These are phyloP conservation scores for Suhomyces taliae DNA, from an alignment of 1,139 yeast genomes.

Conservation along the genomic window DNA sequence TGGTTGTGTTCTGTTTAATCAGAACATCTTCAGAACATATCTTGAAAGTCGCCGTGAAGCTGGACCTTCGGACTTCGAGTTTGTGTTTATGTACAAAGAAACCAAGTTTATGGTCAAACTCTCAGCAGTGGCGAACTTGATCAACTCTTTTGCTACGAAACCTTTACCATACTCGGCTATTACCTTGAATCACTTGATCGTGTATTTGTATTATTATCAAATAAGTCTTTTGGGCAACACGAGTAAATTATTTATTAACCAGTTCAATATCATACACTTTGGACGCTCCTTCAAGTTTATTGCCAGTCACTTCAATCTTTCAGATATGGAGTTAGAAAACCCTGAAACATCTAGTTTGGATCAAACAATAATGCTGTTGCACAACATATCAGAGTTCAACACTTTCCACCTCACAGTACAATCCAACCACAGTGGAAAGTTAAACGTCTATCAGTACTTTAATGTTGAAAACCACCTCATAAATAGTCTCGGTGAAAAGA, in stretches of 20 bases:
- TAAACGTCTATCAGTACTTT: constrained; percentile 16
- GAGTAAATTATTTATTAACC: constrained; percentile 14
- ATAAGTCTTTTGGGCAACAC: constrained; percentile 7
- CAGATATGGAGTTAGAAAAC: background rate
- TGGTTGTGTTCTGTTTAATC: constrained; percentile 9
- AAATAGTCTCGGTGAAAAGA: constrained; percentile 2
- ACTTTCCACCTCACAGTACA: constrained; percentile 12
- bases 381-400: constrained; percentile 8
- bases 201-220: constrained; percentile 17
- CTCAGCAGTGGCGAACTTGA: constrained; percentile 15
- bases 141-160: constrained; percentile 13
- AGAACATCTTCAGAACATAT: constrained; percentile 14
- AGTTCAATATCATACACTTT: constrained; percentile 14
- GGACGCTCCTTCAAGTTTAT: constrained; percentile 13
- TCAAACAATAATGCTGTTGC: constrained; percentile 9
- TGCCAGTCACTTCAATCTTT: background rate
- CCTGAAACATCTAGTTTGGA: background rate
- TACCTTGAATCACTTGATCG: constrained; percentile 16
- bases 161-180: constrained; percentile 8
- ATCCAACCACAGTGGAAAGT: background rate
- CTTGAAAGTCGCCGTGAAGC: constrained; percentile 9
- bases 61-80: constrained; percentile 9
- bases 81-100: constrained; percentile 13
- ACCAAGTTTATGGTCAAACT: constrained; percentile 11
- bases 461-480: constrained; percentile 16